Base-by-base conservation (phyloP, 495 filamentous ascomycete genomes). In the Daldinia decipiens region DNA sequence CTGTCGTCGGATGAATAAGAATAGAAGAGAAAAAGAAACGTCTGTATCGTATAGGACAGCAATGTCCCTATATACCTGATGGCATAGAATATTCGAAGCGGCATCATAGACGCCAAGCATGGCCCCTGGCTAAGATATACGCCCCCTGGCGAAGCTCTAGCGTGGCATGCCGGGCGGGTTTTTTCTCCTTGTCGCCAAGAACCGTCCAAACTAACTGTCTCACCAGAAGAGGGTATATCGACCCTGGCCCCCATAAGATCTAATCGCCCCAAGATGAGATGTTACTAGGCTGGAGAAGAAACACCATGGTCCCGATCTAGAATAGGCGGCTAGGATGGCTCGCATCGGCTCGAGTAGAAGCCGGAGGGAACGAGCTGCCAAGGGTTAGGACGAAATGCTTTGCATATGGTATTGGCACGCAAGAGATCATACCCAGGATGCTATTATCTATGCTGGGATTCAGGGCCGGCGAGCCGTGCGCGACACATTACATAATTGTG, bases 1-100 rank as follows among this genome's bases (percentile, higher is more conserved):
- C 57, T 72, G 66, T 70, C 62, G 68, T 74, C 55, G 72, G 61
- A 78, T 78, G 71, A 73, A 61, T 66, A 75, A 61, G 65, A 72
- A 67, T 45, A 39, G 62, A 68, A 58, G 55, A 53, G 65, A 29
- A 69, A 47, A 55, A 47, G 65, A 31, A 51, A 34, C 13, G 12
- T 31, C 8, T 11, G n/a, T 19, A 62, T 59, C 15, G 50, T 59
- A 58, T n/a, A 21, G 54, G 36, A 13, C 36, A 60, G 71, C 45
- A 40, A 53, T 60, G 52, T 36, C 54, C 45, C 63, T 70, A 70
- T 74, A 71, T 74, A 74, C 53, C 17, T 21, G 24, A 24, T 24
- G 27, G 56, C 61, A 65, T 65, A 34, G 34, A 65, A 34, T 32
- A 21, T 50, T 59, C 67, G 64, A 59, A 67, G 27, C 57, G 59